Evolutionary conservation across 345 rosid genomes (phyloP).

Genomic region (Theobroma cacao): DNA sequence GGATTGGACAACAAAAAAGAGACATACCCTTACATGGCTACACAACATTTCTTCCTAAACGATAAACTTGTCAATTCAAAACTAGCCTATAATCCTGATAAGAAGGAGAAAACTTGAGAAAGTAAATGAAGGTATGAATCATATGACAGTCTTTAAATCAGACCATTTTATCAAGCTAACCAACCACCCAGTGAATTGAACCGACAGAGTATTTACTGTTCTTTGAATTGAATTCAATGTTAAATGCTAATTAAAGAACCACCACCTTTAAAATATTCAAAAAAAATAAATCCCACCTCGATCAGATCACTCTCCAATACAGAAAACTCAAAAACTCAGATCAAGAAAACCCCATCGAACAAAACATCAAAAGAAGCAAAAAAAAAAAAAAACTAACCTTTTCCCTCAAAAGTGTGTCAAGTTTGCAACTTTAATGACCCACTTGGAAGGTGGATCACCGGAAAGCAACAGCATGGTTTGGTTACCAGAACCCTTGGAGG

Average conservation of each 20-base stretch:
- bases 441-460: conserved; percentile 4
- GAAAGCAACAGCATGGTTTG: not conserved
- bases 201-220: conserved; percentile 15
- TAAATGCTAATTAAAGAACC: conserved; percentile 7
- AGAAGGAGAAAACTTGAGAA: not conserved
- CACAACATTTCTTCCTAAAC: not conserved
- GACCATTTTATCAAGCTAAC: conserved; percentile 1
- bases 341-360: conserved; percentile 2
- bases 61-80: not conserved
- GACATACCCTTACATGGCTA: not conserved
- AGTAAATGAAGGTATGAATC: conserved; percentile 14
- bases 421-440: conserved; percentile 9
- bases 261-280: not conserved
- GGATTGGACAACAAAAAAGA: not conserved
- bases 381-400: not conserved
- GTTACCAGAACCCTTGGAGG: not conserved
- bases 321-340: not conserved
- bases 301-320: conserved; percentile 14
- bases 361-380: not conserved
- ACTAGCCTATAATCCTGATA: not conserved
- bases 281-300: not conserved
- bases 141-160: conserved; percentile 15
- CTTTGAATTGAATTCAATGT: conserved; percentile 5
- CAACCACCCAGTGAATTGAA: conserved; percentile 22
- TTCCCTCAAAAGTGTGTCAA: conserved; percentile 10